Evolutionary conservation across 2,329 filamentous ascomycete genomes (phyloP), one percentile per base, ranked within the genome.

Genomic region (Penicillium sp.): DNA sequence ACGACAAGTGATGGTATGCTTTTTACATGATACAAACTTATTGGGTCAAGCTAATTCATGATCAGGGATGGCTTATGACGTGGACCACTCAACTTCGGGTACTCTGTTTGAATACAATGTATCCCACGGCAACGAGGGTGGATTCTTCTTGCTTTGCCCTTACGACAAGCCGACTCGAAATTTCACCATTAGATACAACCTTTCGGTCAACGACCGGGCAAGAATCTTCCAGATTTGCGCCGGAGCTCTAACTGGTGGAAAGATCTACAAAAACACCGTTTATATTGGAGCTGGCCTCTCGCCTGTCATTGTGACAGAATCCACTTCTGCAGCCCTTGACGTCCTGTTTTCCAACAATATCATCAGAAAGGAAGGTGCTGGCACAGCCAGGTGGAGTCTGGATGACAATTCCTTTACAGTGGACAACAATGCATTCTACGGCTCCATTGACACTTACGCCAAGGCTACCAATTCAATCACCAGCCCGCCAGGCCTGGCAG

Each of bases 181-280:
- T 11, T 49, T 49, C 23, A 49, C 47, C 1, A 49, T 49, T 26
- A 19, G 47, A 29, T 49, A 49, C 18, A 49, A 49, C n/a, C 23
- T 49, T 29, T 49, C 47, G 4, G 36, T 49, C 34, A 49, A 49
- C 18, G 47, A 49, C 9, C 35, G 39, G 11, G 26, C 47, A 30
- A 41, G 47, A 9, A 41, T 38, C 23, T 38, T 49, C 27, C 18
- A 49, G n/a, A n/a, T 49, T 39, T 49, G 47, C 29, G 35, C n/a
- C 36, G 47, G 47, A 14, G 18, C 16, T n/a, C 47, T 49, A 8
- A 35, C 29, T 29, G 36, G 26, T 14, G 47, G 47, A n/a, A 27
- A 49, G 26, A 49, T 49, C 14, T 49, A 49, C 36, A 49, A 49
- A 49, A 49, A 49, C 34, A 49, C 47, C 9, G 9, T 49, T 18